Base-by-base conservation (phyloP, 1,284 basidiomycete genomes). In the Pulchroboletus neoregius region DNA sequence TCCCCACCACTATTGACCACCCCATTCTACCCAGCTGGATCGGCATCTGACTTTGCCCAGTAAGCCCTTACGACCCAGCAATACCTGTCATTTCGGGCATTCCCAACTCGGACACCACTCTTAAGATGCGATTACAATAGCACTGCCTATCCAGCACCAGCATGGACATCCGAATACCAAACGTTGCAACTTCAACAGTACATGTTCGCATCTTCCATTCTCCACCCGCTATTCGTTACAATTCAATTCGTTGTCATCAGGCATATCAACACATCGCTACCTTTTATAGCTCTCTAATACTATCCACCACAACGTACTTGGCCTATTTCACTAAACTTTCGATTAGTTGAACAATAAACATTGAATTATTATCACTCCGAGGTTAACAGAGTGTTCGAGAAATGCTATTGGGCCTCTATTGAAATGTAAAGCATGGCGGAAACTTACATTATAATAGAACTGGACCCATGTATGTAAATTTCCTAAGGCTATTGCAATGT, bases 1-100 rank as follows among this genome's bases (percentile, higher is more conserved):
- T 67, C 68, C 10, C 69, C 66, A 6, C 68, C 68, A 24, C 53
- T 69, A 22, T 51, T 68, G 27, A 68, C 63, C 12, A 68, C 64
- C 8, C 65, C 71, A 3, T 71, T 65, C 51, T 67, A 67, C 52
- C 68, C 68, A 22, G 56, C 54, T 20, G 52, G 55, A 51, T 56
- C 48, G 36, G 46, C 40, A 39, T 39, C 54, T 38, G 45, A 39
- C 24, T 44, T 18, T 52, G 40, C 40, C 28, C 41, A 42, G 35
- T 38, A 20, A 46, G 32, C 38, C 30, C 42, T 39, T 60, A 48
- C 33, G 44, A 51, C 20, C 6, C 45, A 16, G 5, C 45, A 32
- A 50, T 53, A 39, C 41, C 51, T 34, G 11, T 51, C 31, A 26
- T 48, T 45, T 55, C 48, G 11, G 52, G 43, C 18, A 35, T 62